These are phyloP conservation scores for Penicillium soppii DNA, from an alignment of 495 filamentous ascomycete species.

Conservation along the genomic window DNA sequence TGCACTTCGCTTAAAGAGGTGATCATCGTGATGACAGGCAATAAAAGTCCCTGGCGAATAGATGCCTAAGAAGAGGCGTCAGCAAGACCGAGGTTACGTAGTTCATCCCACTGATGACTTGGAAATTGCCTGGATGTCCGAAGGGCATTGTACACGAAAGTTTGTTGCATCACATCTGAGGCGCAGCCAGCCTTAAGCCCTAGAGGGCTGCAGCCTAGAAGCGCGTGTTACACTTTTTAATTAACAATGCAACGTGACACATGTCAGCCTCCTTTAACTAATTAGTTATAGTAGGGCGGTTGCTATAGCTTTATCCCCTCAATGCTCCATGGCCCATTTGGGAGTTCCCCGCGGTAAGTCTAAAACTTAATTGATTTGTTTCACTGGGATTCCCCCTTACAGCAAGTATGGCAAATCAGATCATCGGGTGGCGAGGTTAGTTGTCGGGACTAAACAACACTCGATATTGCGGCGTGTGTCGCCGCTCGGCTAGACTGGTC, in stretches of 20 bases:
- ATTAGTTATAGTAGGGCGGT: neutral
- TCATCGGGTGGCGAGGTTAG: neutral
- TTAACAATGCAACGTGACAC: neutral
- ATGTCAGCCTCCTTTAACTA: neutral
- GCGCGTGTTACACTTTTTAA: slow-evolving; percentile 7
- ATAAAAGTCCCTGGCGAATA: neutral
- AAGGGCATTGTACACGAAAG: too few relatives aligned
- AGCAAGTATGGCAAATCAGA: slow-evolving; percentile 10
- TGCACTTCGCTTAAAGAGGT: slow-evolving; percentile 8
- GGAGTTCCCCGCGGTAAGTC: slow-evolving; percentile 15
- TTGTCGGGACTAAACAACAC: slow-evolving; percentile 10
- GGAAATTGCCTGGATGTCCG: too few relatives aligned
- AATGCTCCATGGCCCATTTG: neutral
- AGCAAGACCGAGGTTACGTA: neutral
- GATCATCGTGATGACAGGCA: slow-evolving; percentile 7
- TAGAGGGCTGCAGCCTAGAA: slow-evolving; percentile 38
- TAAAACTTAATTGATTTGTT: neutral
- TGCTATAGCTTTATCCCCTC: neutral
- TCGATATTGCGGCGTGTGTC: slow-evolving; percentile 13
- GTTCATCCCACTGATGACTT: neutral
- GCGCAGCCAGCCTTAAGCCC: slow-evolving; percentile 36
- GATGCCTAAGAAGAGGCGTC: too few relatives aligned
- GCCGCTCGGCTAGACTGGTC: slow-evolving; percentile 12
- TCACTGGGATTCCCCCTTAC: slow-evolving; percentile 13
- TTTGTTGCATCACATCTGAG: slow-evolving; percentile 2